Base-by-base conservation (phyloP, 495 filamentous ascomycete species). In the Aspergillus affinis region DNA sequence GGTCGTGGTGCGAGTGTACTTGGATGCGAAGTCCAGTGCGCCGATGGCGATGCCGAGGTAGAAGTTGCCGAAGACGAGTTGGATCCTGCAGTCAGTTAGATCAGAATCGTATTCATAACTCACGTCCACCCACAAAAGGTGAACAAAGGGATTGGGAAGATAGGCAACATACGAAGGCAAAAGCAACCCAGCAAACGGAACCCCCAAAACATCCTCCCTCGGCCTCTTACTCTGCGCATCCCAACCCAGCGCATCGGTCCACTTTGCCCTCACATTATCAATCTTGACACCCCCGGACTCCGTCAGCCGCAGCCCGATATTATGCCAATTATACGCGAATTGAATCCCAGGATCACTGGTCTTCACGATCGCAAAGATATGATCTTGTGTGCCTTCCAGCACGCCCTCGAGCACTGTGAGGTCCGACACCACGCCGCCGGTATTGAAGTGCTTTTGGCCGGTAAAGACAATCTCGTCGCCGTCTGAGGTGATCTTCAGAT, bases 361-460 rank as follows among this genome's bases (percentile, higher is more conserved):
- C 2, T 68, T 67, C 1, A 81, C 82, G 19, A 85, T 59, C 20
- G 84, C 79, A 60, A 86, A 88, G 57, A 86, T 84, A 61, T 86
- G 84, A 32, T 77, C 70, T 8, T 82, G 78, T 1, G 83, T 83
- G 17, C 72, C 78, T 30, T 81, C 78, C 12, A 78, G 69, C 2
- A 83, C 79, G 32, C 84, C 84, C 64, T 87, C 85, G 2, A 87
- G 77, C 0, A 86, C 81, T 0, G 82, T 86, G n/a, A 87, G 72
- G 55, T 87, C 85, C 0, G 81, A 84, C 0, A 87, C 73, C 0
- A 84, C 83, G 32, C 83, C 83, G 17, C 85, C 85, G 7, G 84
- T 87, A 63, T 82, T 86, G 76, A 87, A 87, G 71, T 79, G 65
- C 68, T 87, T 87, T 64, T 73, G 75, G 20, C 84, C 84, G 61